Conservation (phyloP, 2,329 filamentous ascomycete genomes). For the Calonectria ilicicola region DNA sequence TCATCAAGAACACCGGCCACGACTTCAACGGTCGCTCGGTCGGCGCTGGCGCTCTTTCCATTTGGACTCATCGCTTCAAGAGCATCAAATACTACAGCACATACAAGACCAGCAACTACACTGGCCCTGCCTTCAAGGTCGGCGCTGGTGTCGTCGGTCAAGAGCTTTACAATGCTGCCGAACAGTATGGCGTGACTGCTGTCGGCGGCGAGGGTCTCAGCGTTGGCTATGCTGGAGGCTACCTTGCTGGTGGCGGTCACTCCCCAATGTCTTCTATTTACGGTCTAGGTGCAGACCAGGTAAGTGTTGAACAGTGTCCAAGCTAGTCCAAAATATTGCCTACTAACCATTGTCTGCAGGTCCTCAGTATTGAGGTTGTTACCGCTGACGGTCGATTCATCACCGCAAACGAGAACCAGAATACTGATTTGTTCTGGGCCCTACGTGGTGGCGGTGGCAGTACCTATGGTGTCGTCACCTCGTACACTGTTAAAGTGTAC, state of each 20-base stretch:
- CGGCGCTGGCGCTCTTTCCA: slow-evolving; percentile 67
- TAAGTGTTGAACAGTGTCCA: not conserved
- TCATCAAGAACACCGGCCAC: slow-evolving; percentile 63
- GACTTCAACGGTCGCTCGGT: slow-evolving; percentile 64
- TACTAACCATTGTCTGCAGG: not conserved
- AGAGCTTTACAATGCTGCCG: slow-evolving; percentile 64
- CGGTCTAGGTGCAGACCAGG: slow-evolving; percentile 37
- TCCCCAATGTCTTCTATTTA: slow-evolving; percentile 34
- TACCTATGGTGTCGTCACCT: slow-evolving; percentile 47
- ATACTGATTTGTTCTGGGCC: slow-evolving; percentile 49
- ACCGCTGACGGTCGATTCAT: slow-evolving; percentile 31
- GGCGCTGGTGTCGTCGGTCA: slow-evolving; percentile 65
- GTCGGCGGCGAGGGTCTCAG: slow-evolving; percentile 64
- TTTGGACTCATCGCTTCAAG: slow-evolving; percentile 70
- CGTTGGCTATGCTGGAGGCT: slow-evolving; percentile 37
- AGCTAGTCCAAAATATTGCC: not conserved
- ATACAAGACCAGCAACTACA: slow-evolving; percentile 42
- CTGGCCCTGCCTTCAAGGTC: slow-evolving; percentile 64
- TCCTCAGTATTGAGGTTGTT: slow-evolving; percentile 4
- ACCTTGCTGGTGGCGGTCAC: slow-evolving; percentile 36
- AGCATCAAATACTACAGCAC: slow-evolving; percentile 44
- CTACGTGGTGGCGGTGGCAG: slow-evolving; percentile 55
- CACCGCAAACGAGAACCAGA: slow-evolving; percentile 27
- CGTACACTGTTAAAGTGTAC: slow-evolving; percentile 53
- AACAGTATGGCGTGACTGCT: slow-evolving; percentile 58